Percentiles rank a stretch among this genome's conserved stretches.
phyloP scores from a whole-genome alignment of 2,329 filamentous ascomycete genomes.

The Pezicula rhizophila region DNA sequence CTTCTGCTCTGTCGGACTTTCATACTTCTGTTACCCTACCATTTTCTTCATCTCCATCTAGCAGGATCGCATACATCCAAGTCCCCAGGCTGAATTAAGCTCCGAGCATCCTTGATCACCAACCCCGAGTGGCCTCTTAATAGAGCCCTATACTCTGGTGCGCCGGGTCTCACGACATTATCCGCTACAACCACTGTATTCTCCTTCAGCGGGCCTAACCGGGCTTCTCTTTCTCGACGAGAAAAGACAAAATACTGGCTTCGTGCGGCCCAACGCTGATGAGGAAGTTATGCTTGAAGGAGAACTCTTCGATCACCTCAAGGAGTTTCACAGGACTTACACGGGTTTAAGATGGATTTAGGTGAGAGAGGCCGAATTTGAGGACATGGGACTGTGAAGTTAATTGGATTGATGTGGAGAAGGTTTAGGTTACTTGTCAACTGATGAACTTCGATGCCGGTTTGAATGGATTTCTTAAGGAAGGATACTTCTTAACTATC shows the following conservation, averaged over 20 bases:
- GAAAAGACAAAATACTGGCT: slow-evolving; percentile 58
- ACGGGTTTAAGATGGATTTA: slow-evolving; percentile 55
- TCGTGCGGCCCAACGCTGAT: slow-evolving; percentile 76
- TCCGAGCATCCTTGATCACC: slow-evolving; percentile 23
- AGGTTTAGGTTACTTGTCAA: not conserved
- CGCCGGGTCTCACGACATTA: slow-evolving; percentile 65
- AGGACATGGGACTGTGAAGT: slow-evolving; percentile 52
- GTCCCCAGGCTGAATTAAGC: slow-evolving; percentile 9
- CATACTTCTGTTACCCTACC: not conserved
- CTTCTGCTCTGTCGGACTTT: too few species aligned
- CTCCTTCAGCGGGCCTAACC: slow-evolving; percentile 53
- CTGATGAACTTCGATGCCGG: slow-evolving; percentile 1
- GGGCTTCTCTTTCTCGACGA: slow-evolving; percentile 64
- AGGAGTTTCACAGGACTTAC: slow-evolving; percentile 58
- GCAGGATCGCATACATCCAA: slow-evolving; percentile 5
- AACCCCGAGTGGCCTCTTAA: slow-evolving; percentile 39
- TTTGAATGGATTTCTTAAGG: slow-evolving; percentile 1
- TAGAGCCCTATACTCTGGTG: slow-evolving; percentile 63
- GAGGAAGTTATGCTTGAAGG: slow-evolving; percentile 56
- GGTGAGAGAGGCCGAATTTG: slow-evolving; percentile 58
- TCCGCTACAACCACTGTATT: slow-evolving; percentile 61
- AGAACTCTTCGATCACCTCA: slow-evolving; percentile 63
- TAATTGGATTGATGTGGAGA: not conserved
- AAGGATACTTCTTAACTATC: slow-evolving; percentile 4
- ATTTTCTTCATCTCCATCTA: not conserved